Base-by-base conservation (phyloP, 768 basidiomycete genomes). In the Psilocybe cyanescens region DNA sequence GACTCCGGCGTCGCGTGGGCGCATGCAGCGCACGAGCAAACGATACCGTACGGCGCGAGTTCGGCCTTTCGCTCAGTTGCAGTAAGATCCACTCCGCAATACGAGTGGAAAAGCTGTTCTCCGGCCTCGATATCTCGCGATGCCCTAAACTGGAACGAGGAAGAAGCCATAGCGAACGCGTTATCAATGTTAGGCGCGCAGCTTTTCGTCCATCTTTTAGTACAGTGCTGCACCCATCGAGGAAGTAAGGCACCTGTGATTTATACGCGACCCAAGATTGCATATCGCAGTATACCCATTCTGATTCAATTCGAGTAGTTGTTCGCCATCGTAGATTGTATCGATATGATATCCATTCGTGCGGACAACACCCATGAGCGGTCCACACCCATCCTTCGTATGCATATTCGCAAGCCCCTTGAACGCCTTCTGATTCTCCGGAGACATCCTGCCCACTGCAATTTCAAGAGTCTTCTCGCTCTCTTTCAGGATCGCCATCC, bases 301-400 rank as follows among this genome's bases (percentile, higher is more conserved):
- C 8, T 39, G 8, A 35, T 6, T 35, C 5, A 5, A 5, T 9
- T 35, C 3, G 12, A 4, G 9, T 35, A 35, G 9, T 19, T 4
- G 48, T 11, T 12, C 49, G 4, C 12, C 57, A 17, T 57, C 57
- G 19, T 47, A 57, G 16, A 57, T 28, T 19, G 14, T 9, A 3
- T 31, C 64, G 0, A 74, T 57, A 14, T 55, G 67, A 41, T 74
- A 67, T 0, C 70, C 73, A 55, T 80, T 80, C 1, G 76, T 79
- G 47, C 74, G 67, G 16, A 74, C 55, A 1, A 74, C 72, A 0
- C 78, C 78, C 1, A 71, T 5, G 31, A 76, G 58, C 7, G 74
- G 74, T 3, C 75, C 76, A 39, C 70, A 74, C 16, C 74, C 76
- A 56, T 79, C 76, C 14, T 71, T 61, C 30, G 56, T 57, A 39